Evolutionary conservation across 305 asterid genomes (phyloP).

Genomic region (Euphrasia arctica): DNA sequence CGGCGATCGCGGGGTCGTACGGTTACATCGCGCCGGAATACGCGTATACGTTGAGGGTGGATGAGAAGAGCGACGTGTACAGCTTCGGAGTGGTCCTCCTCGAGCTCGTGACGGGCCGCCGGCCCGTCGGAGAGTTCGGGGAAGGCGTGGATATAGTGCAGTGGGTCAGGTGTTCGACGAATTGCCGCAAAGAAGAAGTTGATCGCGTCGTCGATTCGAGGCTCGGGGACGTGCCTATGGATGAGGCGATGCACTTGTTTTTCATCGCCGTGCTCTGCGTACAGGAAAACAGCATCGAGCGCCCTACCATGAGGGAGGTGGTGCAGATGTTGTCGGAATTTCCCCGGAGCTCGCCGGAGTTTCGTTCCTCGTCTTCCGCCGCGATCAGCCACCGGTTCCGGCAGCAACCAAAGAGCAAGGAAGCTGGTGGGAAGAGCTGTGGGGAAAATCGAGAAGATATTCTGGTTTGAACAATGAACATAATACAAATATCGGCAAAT

Average conservation of each 20-base stretch:
- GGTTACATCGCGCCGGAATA: constrained; percentile 99
- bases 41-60: constrained; percentile 82
- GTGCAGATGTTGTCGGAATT: constrained; percentile 91
- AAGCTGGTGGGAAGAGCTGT: background rate
- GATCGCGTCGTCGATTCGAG: constrained; percentile 54
- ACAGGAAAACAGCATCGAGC: constrained; percentile 81
- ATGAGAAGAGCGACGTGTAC: constrained; percentile 95
- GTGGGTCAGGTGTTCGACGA: constrained; percentile 68
- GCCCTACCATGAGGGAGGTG: constrained; percentile 95
- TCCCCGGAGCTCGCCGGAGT: constrained; percentile 51
- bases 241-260: constrained; percentile 79
- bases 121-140: constrained; percentile 91
- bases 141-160: constrained; percentile 97
- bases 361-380: constrained; percentile 49
- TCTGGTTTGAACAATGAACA: background rate
- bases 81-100: constrained; percentile 90
- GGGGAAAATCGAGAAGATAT: background rate
- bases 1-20: constrained; percentile 95
- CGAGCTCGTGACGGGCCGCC: constrained; percentile 80
- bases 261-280: constrained; percentile 85
- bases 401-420: constrained; percentile 19
- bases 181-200: constrained; percentile 65
- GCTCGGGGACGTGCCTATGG: constrained; percentile 57
- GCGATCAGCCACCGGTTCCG: constrained; percentile 6
- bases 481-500: no score